Conservation (phyloP, 805 yeast genomes). For the Starmerella asiatica region DNA sequence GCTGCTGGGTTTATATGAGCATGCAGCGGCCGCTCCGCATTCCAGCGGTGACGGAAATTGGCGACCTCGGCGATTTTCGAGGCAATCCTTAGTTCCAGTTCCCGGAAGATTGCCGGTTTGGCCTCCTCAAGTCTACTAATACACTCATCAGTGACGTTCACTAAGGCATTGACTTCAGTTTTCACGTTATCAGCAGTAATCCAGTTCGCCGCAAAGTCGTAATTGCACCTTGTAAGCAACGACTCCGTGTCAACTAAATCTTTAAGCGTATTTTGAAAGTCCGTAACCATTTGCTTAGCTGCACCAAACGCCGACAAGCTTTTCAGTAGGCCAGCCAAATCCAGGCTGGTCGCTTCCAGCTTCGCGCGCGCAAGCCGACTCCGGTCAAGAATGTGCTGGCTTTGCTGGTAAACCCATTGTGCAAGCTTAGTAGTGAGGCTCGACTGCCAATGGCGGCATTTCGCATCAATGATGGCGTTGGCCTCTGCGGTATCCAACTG, state of each 20-base stretch:
- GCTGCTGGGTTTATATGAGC: constrained; percentile 4
- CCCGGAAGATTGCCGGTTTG: constrained; percentile 30
- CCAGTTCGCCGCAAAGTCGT: constrained; percentile 2
- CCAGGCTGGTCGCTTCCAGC: constrained; percentile 1
- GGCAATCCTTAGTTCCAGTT: constrained; percentile 5
- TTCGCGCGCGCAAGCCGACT: background rate
- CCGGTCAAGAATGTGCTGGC: background rate
- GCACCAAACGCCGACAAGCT: background rate
- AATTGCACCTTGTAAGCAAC: background rate
- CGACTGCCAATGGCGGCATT: constrained; percentile 48
- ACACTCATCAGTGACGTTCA: background rate
- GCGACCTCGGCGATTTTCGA: background rate
- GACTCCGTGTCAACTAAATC: background rate
- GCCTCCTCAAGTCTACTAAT: background rate
- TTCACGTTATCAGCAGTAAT: background rate
- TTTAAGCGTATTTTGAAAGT: background rate
- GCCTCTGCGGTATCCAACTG: constrained; percentile 27
- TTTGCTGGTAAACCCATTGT: constrained; percentile 12
- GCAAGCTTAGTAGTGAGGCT: constrained; percentile 34
- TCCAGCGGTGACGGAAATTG: constrained; percentile 3
- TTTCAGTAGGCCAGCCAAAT: background rate
- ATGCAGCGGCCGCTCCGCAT: constrained; percentile 8
- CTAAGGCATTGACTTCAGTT: constrained; percentile 3
- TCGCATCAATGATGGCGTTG: constrained; percentile 33
- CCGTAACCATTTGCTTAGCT: background rate